These are phyloP conservation scores for Mycena rosella DNA, from an alignment of 768 basidiomycete genomes.

Conservation along the genomic window DNA sequence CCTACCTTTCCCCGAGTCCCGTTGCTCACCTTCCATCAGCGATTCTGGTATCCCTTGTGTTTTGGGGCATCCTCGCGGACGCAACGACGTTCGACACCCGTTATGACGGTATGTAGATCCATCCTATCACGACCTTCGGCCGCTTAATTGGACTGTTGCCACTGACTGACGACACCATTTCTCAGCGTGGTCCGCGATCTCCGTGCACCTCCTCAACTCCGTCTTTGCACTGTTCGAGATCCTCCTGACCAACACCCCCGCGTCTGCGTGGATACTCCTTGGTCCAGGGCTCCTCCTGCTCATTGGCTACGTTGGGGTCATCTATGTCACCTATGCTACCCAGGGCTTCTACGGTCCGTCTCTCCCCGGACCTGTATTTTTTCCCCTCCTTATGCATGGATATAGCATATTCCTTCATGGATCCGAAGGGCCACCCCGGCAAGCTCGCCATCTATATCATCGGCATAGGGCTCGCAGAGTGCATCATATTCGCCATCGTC, in stretches of 20 bases:
- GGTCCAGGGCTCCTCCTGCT: conserved; percentile 53
- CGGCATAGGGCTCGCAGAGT: conserved; percentile 21
- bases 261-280: conserved; percentile 55
- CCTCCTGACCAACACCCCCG: conserved; percentile 51
- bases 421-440: conserved; percentile 49
- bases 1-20: not conserved
- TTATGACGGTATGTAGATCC: conserved; percentile 18
- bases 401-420: conserved; percentile 62
- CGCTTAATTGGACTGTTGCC: not conserved
- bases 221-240: conserved; percentile 62
- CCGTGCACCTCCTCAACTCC: conserved; percentile 59
- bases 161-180: not conserved
- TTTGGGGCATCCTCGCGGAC: conserved; percentile 34
- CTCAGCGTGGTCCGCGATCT: conserved; percentile 60
- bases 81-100: conserved; percentile 23
- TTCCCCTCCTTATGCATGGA: not conserved
- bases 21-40: conserved; percentile 24
- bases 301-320: conserved; percentile 58
- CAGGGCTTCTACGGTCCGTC: conserved; percentile 63
- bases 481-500: conserved; percentile 11
- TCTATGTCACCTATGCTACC: conserved; percentile 61
- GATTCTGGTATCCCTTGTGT: conserved; percentile 46
- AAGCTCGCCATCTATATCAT: conserved; percentile 58
- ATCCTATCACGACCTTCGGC: not conserved
- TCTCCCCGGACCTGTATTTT: not conserved